These are phyloP conservation scores for Aquanectria penicillioides DNA, from an alignment of 2,329 filamentous ascomycete genomes.

Conservation along the genomic window DNA sequence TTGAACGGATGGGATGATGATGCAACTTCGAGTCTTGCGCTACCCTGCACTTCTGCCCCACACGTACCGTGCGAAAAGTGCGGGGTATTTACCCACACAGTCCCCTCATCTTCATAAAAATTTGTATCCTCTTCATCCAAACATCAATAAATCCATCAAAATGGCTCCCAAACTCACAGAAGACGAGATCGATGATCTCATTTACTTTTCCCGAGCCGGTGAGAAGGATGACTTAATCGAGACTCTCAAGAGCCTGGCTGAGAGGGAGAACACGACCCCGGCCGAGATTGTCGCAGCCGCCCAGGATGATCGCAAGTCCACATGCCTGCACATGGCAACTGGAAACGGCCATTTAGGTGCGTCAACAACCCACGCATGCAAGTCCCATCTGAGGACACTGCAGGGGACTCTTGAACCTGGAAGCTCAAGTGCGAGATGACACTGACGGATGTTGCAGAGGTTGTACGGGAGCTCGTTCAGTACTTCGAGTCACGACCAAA, in stretches of 20 bases:
- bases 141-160: slow-evolving; percentile 26
- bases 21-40: neutral
- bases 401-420: neutral
- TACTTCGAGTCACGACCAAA: slow-evolving; percentile 53
- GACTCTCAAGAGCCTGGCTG: slow-evolving; percentile 67
- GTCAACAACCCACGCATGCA: slow-evolving; percentile 20
- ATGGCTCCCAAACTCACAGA: slow-evolving; percentile 70
- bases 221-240: slow-evolving; percentile 75
- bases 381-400: accelerated
- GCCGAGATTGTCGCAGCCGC: slow-evolving; percentile 76
- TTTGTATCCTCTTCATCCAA: slow-evolving; percentile 38
- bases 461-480: slow-evolving; percentile 55
- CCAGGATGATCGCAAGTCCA: slow-evolving; percentile 79
- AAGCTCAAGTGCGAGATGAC: neutral
- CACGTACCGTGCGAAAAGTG: slow-evolving; percentile 49
- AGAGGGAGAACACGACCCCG: slow-evolving; percentile 67
- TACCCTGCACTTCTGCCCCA: slow-evolving; percentile 36
- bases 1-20: neutral
- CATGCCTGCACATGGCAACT: slow-evolving; percentile 89
- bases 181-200: slow-evolving; percentile 89
- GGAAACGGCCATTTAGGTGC: slow-evolving; percentile 88
- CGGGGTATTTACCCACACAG: slow-evolving; percentile 48
- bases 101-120: slow-evolving; percentile 51
- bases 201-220: slow-evolving; percentile 85
- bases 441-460: slow-evolving; percentile 47